Conservation (phyloP, 2,329 filamentous ascomycete genomes). For the Periconia sp. region DNA sequence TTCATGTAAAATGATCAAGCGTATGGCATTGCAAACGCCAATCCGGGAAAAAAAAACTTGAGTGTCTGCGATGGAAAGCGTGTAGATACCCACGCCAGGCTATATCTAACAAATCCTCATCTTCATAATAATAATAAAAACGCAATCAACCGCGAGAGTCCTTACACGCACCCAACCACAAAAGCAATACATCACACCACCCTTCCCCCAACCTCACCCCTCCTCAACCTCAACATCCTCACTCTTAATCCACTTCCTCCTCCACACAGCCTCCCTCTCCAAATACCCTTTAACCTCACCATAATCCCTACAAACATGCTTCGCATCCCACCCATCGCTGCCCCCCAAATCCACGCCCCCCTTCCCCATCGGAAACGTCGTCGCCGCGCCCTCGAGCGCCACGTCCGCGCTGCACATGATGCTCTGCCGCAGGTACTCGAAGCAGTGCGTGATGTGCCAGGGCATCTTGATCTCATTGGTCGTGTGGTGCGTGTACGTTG, state of each 20-base stretch:
- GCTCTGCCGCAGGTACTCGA: slow-evolving; percentile 36
- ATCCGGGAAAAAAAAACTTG: too few relatives aligned
- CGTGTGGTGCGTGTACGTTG: neutral
- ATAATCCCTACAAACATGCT: slow-evolving; percentile 38
- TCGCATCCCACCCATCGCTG: slow-evolving; percentile 38
- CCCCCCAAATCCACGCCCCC: slow-evolving; percentile 32
- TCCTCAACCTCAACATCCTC: neutral
- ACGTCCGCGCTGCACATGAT: slow-evolving; percentile 39
- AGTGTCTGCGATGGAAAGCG: too few relatives aligned
- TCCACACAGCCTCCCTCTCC: slow-evolving; percentile 29
- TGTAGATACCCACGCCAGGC: too few relatives aligned
- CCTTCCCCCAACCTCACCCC: neutral
- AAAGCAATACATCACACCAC: too few relatives aligned
- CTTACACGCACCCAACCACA: too few relatives aligned
- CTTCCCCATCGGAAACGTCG: slow-evolving; percentile 28
- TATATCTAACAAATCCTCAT: too few relatives aligned
- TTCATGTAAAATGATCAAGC: too few relatives aligned
- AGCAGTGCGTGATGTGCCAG: slow-evolving; percentile 40
- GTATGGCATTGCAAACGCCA: too few relatives aligned
- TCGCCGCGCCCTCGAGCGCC: slow-evolving; percentile 35
- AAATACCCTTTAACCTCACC: slow-evolving; percentile 32
- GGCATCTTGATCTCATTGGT: slow-evolving; percentile 27
- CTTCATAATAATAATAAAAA: too few relatives aligned
- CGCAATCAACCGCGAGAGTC: too few relatives aligned
- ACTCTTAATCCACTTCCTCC: slow-evolving; percentile 30